Base-by-base conservation (phyloP, 192 early-diverging fungal species). In the Coemansia sp. region DNA sequence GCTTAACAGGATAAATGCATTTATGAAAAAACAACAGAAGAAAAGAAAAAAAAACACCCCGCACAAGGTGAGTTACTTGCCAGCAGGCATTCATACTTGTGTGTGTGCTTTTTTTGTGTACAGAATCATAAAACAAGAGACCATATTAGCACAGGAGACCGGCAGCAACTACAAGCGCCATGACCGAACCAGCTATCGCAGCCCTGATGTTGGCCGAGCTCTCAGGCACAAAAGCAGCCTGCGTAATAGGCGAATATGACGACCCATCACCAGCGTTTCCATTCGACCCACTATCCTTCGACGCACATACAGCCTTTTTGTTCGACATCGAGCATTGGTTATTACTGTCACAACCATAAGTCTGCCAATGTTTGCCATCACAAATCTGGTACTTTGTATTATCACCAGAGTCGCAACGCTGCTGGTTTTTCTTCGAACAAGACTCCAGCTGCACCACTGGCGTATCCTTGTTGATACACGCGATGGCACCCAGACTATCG, bases 381-480 rank as follows among this genome's bases (percentile, higher is more conserved):
- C 79, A 82, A 8, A 33, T 28, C 67, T 75, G 72, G 79, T 82
- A 82, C 56, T 69, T 73, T 34, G 61, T 64, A 11, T 14, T 2
- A 25, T 70, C 73, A 0, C 56, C 18, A 0, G 73, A 32, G 3
- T 62, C 64, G 64, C 79, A 82, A 22, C 67, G 70, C 71, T 72
- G 67, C 34, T 66, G 33, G 33, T 64, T 52, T 61, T 72, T 78
- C 12, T 61, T 59, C 5, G 70, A 67, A 52, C 76, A 75, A 58
- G 60, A 34, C 20, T 72, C 72, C 17, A 60, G 59, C 42, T 36
- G 57, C 34, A 65, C 57, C 30, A 59, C 48, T 0, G 69, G 72
- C 2, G 63, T 69, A 18, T 72, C 67, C 69, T 70, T 74, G 64
- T 66, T 63, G 60, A 77, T 61, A 11, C 76, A 74, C 5, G 70